Percentiles rank a stretch among this genome's conserved stretches.
Conservation (phyloP, 164 flowering plant genomes). For the Echeveria elegans region DNA sequence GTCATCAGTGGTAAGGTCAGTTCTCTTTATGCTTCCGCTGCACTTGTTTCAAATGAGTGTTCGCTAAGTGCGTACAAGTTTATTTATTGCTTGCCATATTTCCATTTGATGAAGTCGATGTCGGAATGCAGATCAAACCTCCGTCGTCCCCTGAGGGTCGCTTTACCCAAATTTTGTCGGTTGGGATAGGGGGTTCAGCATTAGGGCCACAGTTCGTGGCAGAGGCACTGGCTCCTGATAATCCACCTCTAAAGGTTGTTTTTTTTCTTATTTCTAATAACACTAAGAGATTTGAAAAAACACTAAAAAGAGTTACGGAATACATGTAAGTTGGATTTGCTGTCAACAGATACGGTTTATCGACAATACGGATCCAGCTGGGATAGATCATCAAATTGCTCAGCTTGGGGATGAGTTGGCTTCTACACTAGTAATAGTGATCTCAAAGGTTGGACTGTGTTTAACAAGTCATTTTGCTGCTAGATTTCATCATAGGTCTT, state of each 20-base stretch:
- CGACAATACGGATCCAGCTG: slow-evolving; percentile 98
- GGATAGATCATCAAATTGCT: slow-evolving; percentile 98
- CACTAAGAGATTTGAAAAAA: background rate
- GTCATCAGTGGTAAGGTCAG: slow-evolving; percentile 87
- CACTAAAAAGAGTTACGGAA: background rate
- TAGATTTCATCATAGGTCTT: background rate
- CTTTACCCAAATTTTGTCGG: slow-evolving; percentile 87
- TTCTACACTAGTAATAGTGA: slow-evolving; percentile 81
- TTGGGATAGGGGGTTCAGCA: slow-evolving; percentile 98
- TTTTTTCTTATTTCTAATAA: background rate
- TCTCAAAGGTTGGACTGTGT: slow-evolving; percentile 64
- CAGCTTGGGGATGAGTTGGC: slow-evolving; percentile 91
- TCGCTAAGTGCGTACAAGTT: too few species aligned
- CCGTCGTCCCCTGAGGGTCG: slow-evolving; percentile 62
- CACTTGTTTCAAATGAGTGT: background rate
- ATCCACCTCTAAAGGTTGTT: slow-evolving; percentile 91
- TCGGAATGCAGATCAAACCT: slow-evolving; percentile 62
- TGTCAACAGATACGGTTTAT: slow-evolving; percentile 81
- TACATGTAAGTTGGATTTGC: background rate
- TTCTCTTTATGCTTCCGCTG: background rate
- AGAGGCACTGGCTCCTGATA: slow-evolving; percentile 97
- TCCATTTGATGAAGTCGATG: slow-evolving; percentile 9
- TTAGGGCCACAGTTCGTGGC: slow-evolving; percentile 98
- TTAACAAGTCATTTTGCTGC: background rate
- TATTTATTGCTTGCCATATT: background rate